phyloP scores from a whole-genome alignment of 1,284 basidiomycete species.

The Tylopilus sp. region DNA sequence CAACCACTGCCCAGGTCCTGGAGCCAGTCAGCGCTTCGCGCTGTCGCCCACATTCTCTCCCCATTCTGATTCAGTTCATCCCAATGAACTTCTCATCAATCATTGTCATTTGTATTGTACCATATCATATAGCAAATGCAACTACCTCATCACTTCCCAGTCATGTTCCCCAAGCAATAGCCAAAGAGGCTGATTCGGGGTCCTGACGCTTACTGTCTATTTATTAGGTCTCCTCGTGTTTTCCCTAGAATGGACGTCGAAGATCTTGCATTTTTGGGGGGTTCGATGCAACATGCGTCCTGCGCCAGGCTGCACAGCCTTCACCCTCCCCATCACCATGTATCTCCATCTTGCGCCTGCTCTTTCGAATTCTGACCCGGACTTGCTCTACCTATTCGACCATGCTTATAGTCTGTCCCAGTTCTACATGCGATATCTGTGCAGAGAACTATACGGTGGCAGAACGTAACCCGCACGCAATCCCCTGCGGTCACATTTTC shows the following conservation, averaged over 20 bases:
- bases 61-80: too few relatives aligned
- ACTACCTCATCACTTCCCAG: too few relatives aligned
- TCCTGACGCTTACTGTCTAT: too few relatives aligned
- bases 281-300: neutral
- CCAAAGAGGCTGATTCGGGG: too few relatives aligned
- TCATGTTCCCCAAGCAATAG: too few relatives aligned
- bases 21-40: neutral
- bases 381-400: neutral
- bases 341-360: neutral
- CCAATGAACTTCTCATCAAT: too few relatives aligned
- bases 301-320: neutral
- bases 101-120: too few relatives aligned
- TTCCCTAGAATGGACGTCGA: neutral
- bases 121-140: too few relatives aligned
- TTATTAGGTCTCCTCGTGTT: conserved; percentile 1
- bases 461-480: conserved; percentile 5
- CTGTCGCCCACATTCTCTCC: neutral
- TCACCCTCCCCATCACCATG: neutral
- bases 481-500: conserved; percentile 18
- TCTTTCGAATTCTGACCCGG: too few relatives aligned
- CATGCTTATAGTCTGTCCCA: conserved; percentile 12
- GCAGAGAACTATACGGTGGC: conserved; percentile 8
- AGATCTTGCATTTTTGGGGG: neutral
- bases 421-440: conserved; percentile 19
- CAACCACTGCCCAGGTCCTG: neutral